Evolutionary conservation across 805 yeast species (phyloP).

Genomic region (Starmerella cellae): DNA sequence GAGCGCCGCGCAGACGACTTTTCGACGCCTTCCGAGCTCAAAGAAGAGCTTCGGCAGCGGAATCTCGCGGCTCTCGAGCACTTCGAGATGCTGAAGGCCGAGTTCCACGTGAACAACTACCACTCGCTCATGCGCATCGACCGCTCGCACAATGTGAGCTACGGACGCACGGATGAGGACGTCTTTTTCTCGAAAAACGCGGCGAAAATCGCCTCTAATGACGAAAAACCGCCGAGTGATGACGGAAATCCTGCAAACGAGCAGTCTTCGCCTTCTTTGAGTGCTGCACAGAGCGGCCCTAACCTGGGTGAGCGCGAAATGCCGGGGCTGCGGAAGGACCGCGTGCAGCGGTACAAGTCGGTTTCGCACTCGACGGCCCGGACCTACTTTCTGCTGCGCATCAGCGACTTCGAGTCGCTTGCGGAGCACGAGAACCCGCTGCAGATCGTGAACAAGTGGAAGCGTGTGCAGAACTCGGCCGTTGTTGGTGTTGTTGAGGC

Average conservation of each 20-base stretch:
- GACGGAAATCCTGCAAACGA: too few species aligned
- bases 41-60: conserved; percentile 57
- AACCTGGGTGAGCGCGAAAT: not conserved
- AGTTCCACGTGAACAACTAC: conserved; percentile 68
- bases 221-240: too few species aligned
- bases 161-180: conserved; percentile 16
- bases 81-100: conserved; percentile 39
- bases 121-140: conserved; percentile 80
- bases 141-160: conserved; percentile 10
- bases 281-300: not conserved
- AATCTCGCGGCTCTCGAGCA: conserved; percentile 71
- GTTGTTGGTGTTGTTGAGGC: conserved; percentile 63
- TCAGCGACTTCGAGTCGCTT: conserved; percentile 43
- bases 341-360: conserved; percentile 58
- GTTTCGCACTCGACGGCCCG: conserved; percentile 66
- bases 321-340: conserved; percentile 41
- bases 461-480: conserved; percentile 38
- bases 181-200: conserved; percentile 17
- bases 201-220: too few species aligned
- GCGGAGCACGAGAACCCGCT: conserved; percentile 43
- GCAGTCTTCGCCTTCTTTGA: too few species aligned
- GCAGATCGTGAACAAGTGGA: conserved; percentile 55
- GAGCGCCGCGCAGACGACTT: conserved; percentile 57
- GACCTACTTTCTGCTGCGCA: conserved; percentile 59
- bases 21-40: conserved; percentile 57